Conservation (phyloP, 306 rosid genomes). For the Styphnolobium japonicum region DNA sequence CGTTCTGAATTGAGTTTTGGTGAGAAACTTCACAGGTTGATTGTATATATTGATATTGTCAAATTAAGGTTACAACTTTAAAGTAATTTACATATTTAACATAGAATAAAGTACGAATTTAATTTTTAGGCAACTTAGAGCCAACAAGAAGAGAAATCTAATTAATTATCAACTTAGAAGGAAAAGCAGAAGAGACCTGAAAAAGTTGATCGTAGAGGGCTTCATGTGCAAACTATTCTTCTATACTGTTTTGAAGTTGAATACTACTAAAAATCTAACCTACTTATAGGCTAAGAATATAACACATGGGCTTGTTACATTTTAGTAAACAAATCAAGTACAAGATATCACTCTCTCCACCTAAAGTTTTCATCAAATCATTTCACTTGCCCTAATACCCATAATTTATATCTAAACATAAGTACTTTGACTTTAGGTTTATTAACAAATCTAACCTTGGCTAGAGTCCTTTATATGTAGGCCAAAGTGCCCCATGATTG, state of each 20-base stretch:
- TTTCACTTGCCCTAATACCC: background rate
- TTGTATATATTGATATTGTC: background rate
- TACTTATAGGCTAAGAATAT: conserved; percentile 48
- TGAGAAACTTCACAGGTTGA: background rate
- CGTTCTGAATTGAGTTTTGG: background rate
- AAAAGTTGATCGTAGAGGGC: background rate
- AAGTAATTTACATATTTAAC: background rate
- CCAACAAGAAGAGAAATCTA: background rate
- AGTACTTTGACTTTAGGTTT: conserved; percentile 33
- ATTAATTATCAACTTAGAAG: conserved; percentile 15
- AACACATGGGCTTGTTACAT: conserved; percentile 52
- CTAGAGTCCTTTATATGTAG: background rate
- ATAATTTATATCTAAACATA: background rate
- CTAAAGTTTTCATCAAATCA: background rate
- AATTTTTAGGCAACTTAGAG: background rate
- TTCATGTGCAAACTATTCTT: conserved; percentile 51
- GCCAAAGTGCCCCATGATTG: conserved; percentile 5
- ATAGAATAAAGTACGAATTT: conserved; percentile 32
- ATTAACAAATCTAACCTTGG: background rate
- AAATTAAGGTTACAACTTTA: background rate
- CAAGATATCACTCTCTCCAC: conserved; percentile 35
- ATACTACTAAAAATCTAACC: conserved; percentile 24
- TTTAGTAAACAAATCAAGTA: conserved; percentile 36
- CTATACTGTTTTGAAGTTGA: conserved; percentile 32
- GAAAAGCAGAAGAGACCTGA: conserved; percentile 16